These are phyloP conservation scores for Zygosaccharomyces bisporus DNA, from an alignment of 805 yeast species.

Conservation along the genomic window DNA sequence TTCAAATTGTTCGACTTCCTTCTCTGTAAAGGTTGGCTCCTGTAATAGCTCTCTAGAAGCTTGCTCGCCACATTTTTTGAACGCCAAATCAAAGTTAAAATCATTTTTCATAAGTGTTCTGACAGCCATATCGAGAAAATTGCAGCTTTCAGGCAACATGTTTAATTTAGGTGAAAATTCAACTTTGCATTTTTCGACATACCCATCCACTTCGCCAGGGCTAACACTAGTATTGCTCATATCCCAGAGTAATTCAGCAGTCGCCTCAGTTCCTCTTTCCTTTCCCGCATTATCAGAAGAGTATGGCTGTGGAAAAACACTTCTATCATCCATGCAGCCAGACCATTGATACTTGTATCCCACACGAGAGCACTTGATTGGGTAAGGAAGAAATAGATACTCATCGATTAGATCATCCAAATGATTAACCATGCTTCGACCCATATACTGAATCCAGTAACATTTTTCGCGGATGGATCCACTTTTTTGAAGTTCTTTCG, in stretches of 20 bases:
- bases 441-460: constrained; percentile 34
- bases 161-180: constrained; percentile 54
- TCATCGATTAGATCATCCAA: constrained; percentile 22
- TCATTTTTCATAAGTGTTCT: constrained; percentile 48
- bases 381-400: constrained; percentile 25
- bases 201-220: constrained; percentile 45
- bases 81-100: constrained; percentile 52
- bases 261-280: constrained; percentile 76
- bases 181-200: constrained; percentile 47
- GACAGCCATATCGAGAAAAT: constrained; percentile 73
- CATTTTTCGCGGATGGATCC: constrained; percentile 16
- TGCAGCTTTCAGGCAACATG: constrained; percentile 64
- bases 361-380: constrained; percentile 26
- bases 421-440: constrained; percentile 23
- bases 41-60: constrained; percentile 56
- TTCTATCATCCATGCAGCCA: constrained; percentile 17
- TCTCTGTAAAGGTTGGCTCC: constrained; percentile 71
- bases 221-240: constrained; percentile 30
- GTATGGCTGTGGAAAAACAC: constrained; percentile 17
- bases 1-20: constrained; percentile 68
- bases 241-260: constrained; percentile 66
- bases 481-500: constrained; percentile 14
- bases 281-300: constrained; percentile 9
- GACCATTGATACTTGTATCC: constrained; percentile 33
- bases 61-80: constrained; percentile 39